These are phyloP conservation scores for Suhomyces emberorum DNA, from an alignment of 805 yeast genomes.

Conservation along the genomic window DNA sequence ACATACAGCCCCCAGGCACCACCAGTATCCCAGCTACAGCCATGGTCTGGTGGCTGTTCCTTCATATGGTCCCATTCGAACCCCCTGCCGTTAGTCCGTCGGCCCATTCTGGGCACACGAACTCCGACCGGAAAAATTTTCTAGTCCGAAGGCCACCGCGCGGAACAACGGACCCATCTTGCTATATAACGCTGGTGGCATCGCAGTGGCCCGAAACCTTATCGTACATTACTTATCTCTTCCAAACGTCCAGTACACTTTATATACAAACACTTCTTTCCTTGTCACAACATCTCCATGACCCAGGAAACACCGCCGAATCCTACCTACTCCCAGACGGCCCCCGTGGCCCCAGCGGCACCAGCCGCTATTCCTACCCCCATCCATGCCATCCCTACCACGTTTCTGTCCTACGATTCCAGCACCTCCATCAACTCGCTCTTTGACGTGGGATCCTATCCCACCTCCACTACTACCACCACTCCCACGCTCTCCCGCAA, in stretches of 20 bases:
- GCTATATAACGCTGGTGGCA: too few species aligned
- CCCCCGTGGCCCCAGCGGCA: too few species aligned
- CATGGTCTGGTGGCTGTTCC: background rate
- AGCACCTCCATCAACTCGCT: slow-evolving; percentile 29
- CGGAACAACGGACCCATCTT: background rate
- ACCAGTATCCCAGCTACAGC: background rate
- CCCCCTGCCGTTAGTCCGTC: background rate
- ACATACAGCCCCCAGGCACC: too few species aligned
- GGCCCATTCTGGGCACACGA: slow-evolving; percentile 2
- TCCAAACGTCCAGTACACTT: too few species aligned
- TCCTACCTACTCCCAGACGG: too few species aligned
- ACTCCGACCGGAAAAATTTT: slow-evolving; percentile 11
- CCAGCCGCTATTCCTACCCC: too few species aligned
- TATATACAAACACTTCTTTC: slow-evolving; percentile 1
- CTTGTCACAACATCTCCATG: background rate
- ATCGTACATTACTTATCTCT: too few species aligned
- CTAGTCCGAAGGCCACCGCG: slow-evolving; percentile 1
- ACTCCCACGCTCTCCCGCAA: slow-evolving; percentile 16
- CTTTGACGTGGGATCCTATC: slow-evolving; percentile 17
- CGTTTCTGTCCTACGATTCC: slow-evolving; percentile 13
- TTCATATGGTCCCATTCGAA: background rate
- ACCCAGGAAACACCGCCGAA: too few species aligned
- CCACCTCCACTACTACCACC: slow-evolving; percentile 11
- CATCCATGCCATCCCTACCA: too few species aligned
- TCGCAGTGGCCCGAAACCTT: too few species aligned